A percentile compares a stretch with the other conserved stretches of the same genome.
These are phyloP conservation scores for Letharia lupina DNA, from an alignment of 495 filamentous ascomycete genomes.

Conservation along the genomic window DNA sequence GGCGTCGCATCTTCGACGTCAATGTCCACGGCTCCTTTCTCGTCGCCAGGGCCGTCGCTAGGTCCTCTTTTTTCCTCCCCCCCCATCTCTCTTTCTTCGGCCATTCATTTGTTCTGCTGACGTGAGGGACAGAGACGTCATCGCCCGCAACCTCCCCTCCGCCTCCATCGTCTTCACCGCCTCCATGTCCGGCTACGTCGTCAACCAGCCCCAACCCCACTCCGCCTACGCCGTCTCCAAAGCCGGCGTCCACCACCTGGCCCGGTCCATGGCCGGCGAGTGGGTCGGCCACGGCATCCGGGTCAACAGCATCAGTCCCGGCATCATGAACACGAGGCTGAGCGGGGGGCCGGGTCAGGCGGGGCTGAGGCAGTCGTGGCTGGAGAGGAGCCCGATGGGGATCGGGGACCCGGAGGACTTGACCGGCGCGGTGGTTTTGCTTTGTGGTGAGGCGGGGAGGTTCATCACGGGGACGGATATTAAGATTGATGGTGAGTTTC, in stretches of 20 bases:
- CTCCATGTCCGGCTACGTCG: conserved; percentile 69
- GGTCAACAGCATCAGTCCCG: conserved; percentile 70
- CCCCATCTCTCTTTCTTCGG: neutral
- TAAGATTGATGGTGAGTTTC: conserved; percentile 42
- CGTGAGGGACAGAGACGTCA: conserved; percentile 27
- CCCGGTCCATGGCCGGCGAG: conserved; percentile 69
- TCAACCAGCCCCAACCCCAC: conserved; percentile 75
- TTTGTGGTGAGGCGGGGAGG: conserved; percentile 60
- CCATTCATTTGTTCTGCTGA: neutral
- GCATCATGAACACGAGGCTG: conserved; percentile 73
- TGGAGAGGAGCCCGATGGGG: conserved; percentile 59
- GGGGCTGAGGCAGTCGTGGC: conserved; percentile 68
- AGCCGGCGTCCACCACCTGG: conserved; percentile 67
- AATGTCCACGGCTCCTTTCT: conserved; percentile 61
- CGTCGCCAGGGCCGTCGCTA: conserved; percentile 54
- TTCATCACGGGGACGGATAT: conserved; percentile 79
- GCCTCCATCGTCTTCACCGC: conserved; percentile 61
- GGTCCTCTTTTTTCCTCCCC: conserved; percentile 27
- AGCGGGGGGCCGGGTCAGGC: conserved; percentile 40
- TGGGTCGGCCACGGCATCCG: conserved; percentile 69
- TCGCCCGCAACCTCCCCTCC: conserved; percentile 28
- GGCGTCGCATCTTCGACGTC: conserved; percentile 53
- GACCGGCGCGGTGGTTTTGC: conserved; percentile 67
- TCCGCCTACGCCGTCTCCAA: conserved; percentile 74
- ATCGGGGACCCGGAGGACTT: conserved; percentile 68